These are phyloP conservation scores for Cymodocea nodosa DNA, from an alignment of 116 monocot genomes.

Conservation along the genomic window DNA sequence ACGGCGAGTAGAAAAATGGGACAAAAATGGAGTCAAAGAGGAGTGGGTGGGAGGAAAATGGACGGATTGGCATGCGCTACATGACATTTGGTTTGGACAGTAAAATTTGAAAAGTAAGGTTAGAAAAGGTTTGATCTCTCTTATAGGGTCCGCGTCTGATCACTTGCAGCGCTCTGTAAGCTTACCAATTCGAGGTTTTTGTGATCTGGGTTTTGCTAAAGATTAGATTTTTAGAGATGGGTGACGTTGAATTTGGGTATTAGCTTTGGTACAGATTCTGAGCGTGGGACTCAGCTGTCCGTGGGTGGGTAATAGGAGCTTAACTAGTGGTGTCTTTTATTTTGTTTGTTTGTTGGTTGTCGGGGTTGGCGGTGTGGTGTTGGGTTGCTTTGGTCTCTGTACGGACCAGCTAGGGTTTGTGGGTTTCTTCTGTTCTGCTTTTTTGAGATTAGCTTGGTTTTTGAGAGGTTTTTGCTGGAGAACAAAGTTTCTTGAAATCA, in stretches of 20 bases:
- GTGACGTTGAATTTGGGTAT: background rate
- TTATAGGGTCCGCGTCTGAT: background rate
- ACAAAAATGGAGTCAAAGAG: conserved; percentile 7
- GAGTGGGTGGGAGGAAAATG: background rate
- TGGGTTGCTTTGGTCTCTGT: background rate
- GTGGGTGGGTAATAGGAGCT: background rate
- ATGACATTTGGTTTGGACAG: too few species aligned
- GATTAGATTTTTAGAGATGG: background rate
- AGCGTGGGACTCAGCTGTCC: too few species aligned
- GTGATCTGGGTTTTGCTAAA: conserved; percentile 3
- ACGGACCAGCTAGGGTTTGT: too few species aligned
- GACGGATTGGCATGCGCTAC: background rate
- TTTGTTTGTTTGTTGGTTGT: too few species aligned
- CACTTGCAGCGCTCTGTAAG: too few species aligned
- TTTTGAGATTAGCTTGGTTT: too few species aligned
- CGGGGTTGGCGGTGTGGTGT: background rate
- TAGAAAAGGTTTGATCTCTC: too few species aligned
- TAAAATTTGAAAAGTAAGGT: too few species aligned
- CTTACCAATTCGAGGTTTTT: background rate
- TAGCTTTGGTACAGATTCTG: too few species aligned
- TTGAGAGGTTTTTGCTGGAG: too few species aligned
- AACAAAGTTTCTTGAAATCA: too few species aligned
- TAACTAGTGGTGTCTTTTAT: background rate
- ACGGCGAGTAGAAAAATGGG: background rate
- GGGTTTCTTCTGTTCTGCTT: too few species aligned